A percentile compares a stretch with the other conserved stretches of the same genome.
These are phyloP conservation scores for Tetrahymena thermophila DNA, from an alignment of 73 alveolate genomes.

Conservation along the genomic window DNA sequence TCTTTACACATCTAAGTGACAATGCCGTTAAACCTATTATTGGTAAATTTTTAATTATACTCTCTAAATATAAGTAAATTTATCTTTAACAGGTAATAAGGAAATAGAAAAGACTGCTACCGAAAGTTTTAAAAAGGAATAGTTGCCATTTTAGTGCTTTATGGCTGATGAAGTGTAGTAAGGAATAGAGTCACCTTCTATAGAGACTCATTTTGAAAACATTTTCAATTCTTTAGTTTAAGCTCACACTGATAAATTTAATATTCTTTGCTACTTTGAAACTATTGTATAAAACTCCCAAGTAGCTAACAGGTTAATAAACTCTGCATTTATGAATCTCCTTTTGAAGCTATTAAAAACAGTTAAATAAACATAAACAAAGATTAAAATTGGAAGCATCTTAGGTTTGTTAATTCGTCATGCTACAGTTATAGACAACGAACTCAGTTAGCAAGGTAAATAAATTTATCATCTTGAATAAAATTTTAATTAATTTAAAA, in stretches of 20 bases:
- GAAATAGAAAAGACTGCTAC: constrained; percentile 81
- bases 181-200: constrained; percentile 57
- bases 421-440: constrained; percentile 91
- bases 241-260: constrained; percentile 55
- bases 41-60: constrained; percentile 23
- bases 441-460: constrained; percentile 18
- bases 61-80: neutral
- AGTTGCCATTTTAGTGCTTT: constrained; percentile 71
- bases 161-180: constrained; percentile 71
- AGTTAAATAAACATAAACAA: constrained; percentile 58
- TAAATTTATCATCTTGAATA: neutral
- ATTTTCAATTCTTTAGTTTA: constrained; percentile 64
- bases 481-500: neutral
- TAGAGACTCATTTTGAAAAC: constrained; percentile 69
- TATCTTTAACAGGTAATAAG: constrained; percentile 44
- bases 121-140: constrained; percentile 48
- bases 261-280: constrained; percentile 87
- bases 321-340: constrained; percentile 74
- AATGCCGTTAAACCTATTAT: constrained; percentile 94
- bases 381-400: constrained; percentile 84
- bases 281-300: constrained; percentile 72
- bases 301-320: constrained; percentile 81
- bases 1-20: constrained; percentile 86
- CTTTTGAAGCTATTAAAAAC: constrained; percentile 74
- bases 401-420: constrained; percentile 88